Percentiles rank a stretch among this genome's conserved stretches.
phyloP scores from a whole-genome alignment of 2,329 filamentous ascomycete species.

The Aureobasidium vineae region DNA sequence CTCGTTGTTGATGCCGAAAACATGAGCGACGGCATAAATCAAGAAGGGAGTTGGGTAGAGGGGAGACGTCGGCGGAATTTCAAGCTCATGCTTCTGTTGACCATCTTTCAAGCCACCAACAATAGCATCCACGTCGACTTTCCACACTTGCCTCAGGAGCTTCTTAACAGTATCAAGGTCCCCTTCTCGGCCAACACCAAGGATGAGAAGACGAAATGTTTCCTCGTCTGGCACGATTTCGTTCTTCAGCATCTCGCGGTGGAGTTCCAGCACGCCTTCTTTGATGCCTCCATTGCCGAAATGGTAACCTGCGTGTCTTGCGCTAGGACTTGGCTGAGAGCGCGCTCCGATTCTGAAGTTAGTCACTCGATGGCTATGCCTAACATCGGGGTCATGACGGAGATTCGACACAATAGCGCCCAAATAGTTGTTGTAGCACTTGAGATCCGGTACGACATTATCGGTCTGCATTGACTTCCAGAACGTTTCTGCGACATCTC shows the following conservation, averaged over 20 bases:
- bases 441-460: constrained; percentile 45
- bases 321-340: neutral
- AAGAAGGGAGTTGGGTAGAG: constrained; percentile 59
- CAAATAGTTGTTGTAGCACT: constrained; percentile 58
- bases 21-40: constrained; percentile 65
- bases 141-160: constrained; percentile 55
- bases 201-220: constrained; percentile 55
- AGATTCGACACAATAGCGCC: constrained; percentile 49
- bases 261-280: constrained; percentile 40
- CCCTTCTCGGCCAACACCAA: constrained; percentile 54
- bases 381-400: constrained; percentile 38
- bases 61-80: constrained; percentile 49
- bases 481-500: constrained; percentile 43
- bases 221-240: constrained; percentile 51
- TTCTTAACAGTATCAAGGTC: constrained; percentile 48
- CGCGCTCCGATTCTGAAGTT: constrained; percentile 33
- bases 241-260: constrained; percentile 49
- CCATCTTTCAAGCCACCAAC: constrained; percentile 31
- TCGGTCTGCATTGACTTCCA: constrained; percentile 49
- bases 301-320: constrained; percentile 31
- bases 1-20: constrained; percentile 65
- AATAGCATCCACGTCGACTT: constrained; percentile 50
- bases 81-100: neutral
- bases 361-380: constrained; percentile 45
- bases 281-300: constrained; percentile 36